Conservation (phyloP, 352 stramenopile genomes). For the Pythium sukuiense region DNA sequence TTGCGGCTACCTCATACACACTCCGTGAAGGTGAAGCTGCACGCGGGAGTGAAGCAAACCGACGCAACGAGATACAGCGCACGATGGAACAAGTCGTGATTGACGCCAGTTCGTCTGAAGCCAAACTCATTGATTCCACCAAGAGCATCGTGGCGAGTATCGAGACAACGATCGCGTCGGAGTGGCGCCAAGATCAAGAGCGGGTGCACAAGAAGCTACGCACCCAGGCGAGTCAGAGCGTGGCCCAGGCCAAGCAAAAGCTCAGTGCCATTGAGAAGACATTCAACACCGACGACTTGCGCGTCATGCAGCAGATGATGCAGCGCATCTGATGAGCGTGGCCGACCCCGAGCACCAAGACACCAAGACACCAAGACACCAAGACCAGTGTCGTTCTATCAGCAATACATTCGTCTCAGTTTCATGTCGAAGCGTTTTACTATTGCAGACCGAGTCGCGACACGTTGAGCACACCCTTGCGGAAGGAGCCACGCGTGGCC, state of each 20-base stretch:
- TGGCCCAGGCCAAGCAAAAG: slow-evolving; percentile 27
- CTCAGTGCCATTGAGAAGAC: slow-evolving; percentile 31
- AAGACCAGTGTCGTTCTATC: neutral
- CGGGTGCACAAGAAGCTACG: slow-evolving; percentile 28
- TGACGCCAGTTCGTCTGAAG: neutral
- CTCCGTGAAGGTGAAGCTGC: neutral
- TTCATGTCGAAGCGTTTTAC: neutral
- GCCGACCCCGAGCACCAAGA: neutral
- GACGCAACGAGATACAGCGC: neutral
- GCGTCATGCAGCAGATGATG: slow-evolving; percentile 40
- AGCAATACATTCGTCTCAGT: neutral
- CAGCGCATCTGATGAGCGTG: slow-evolving; percentile 23
- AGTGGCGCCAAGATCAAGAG: slow-evolving; percentile 21
- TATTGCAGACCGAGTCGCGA: slow-evolving; percentile 32
- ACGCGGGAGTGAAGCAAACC: neutral
- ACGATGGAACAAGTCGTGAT: neutral
- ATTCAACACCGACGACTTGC: slow-evolving; percentile 39
- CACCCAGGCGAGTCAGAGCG: slow-evolving; percentile 7
- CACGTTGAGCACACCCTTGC: slow-evolving; percentile 74
- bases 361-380: neutral
- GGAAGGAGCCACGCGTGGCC: slow-evolving; percentile 72
- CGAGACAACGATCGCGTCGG: neutral
- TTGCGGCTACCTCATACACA: neutral
- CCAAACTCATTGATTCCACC: neutral
- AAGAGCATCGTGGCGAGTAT: neutral